phyloP scores from a whole-genome alignment of 2,329 filamentous ascomycete species.

The Sclerotinia sclerotiorum region DNA sequence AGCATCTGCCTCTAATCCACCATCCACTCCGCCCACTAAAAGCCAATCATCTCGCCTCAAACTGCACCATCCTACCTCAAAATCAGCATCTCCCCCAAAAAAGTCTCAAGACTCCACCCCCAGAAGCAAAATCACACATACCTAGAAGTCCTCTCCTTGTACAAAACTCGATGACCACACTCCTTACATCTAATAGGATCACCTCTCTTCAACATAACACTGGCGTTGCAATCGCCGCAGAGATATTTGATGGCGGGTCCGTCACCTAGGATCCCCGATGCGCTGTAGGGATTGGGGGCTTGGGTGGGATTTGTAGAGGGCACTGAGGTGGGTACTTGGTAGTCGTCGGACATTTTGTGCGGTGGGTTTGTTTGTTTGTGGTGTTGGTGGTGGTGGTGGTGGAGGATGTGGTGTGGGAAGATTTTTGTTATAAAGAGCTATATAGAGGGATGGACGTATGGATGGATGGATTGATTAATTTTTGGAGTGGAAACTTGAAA shows the following conservation, averaged over 20 bases:
- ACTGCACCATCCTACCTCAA: slow-evolving; percentile 84
- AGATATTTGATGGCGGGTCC: slow-evolving; percentile 65
- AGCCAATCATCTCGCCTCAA: slow-evolving; percentile 75
- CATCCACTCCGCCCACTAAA: neutral
- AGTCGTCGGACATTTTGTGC: slow-evolving; percentile 17
- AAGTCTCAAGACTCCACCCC: too few relatives aligned
- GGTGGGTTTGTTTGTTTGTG: neutral
- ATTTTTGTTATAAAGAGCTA: slow-evolving; percentile 16
- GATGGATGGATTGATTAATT: neutral
- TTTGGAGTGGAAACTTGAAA: neutral
- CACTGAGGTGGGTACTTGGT: slow-evolving; percentile 21
- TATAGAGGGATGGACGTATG: neutral
- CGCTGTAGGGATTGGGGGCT: slow-evolving; percentile 41
- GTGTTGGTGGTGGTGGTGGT: neutral
- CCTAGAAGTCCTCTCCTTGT: slow-evolving; percentile 93
- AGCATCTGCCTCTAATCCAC: too few relatives aligned
- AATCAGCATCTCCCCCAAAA: slow-evolving; percentile 24
- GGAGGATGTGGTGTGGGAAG: neutral
- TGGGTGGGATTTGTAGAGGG: slow-evolving; percentile 5
- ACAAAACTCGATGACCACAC: slow-evolving; percentile 92
- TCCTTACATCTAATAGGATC: slow-evolving; percentile 86
- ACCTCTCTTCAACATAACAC: slow-evolving; percentile 71
- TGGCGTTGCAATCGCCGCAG: slow-evolving; percentile 82
- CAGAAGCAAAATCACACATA: slow-evolving; percentile 56
- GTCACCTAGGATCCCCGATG: slow-evolving; percentile 38